Base-by-base conservation (phyloP, 139 green algal species). In the Chlorella sp. region DNA sequence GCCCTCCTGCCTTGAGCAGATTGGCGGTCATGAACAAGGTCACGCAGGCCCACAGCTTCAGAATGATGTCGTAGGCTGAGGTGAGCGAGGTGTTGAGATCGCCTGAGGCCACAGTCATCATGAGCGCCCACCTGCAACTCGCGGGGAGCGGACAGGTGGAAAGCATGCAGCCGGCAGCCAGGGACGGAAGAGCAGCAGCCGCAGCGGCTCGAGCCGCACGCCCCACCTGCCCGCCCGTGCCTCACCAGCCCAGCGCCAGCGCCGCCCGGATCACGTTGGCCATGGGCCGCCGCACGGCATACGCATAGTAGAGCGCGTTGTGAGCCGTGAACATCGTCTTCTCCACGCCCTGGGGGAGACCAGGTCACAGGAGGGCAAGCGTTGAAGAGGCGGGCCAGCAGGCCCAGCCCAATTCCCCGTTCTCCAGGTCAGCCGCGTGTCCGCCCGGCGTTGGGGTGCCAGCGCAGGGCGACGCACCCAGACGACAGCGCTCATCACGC, bases 1-100 rank as follows among this genome's bases (percentile, higher is more conserved):
- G n/a, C n/a, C n/a, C n/a, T n/a, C n/a, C n/a, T n/a, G n/a, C 82
- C 48, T 93, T 93, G 38, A 94, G 51, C 15, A 94, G 76, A 62
- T 90, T 93, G 67, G 84, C 91, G 14, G 84, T 83, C 29, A 78
- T 79, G 42, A 91, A 92, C 8, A 95, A 71, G 58, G 87, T 86
- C 27, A 92, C 38, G 73, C 90, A 94, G 46, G 86, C 77, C 66
- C 82, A 46, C 46, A 91, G n/a, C 58, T 66, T 56, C 17, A 81
- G 67, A 35, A 80, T 55, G 31, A 78, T 74, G n/a, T 73, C 41
- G 51, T 79, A 81, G 9, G 46, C 65, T 14, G 45, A 62, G 36
- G 50, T 27, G 15, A 68, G 56, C 5, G 33, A 33, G 7, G 3
- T 25, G 31, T 68, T 55, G 48, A 77, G 51, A 4, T 41, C n/a